Conservation (phyloP, 306 rosid species). For the Corylus heterophylla region DNA sequence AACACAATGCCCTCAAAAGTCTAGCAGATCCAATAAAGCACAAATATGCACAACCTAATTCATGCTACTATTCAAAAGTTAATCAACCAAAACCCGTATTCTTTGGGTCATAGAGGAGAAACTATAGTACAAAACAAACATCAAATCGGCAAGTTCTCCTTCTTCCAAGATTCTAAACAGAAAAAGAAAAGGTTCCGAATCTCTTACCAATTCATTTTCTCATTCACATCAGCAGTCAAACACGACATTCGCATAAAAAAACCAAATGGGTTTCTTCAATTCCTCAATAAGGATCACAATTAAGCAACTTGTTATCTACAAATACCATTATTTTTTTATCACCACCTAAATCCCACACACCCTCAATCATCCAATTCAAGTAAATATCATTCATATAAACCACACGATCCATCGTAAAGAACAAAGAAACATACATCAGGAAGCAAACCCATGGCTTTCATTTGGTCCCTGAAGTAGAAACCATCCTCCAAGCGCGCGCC, state of each 20-base stretch:
- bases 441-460: slow-evolving; percentile 78
- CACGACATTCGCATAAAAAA: not conserved
- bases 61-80: not conserved
- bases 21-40: not conserved
- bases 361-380: not conserved
- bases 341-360: not conserved
- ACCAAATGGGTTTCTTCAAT: not conserved
- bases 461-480: slow-evolving; percentile 74
- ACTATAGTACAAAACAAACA: not conserved
- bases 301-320: not conserved
- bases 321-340: too few relatives aligned
- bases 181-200: too few relatives aligned
- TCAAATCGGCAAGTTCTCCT: not conserved
- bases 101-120: not conserved
- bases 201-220: not conserved
- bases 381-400: not conserved
- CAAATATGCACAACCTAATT: not conserved
- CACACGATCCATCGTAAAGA: not conserved
- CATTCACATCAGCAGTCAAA: not conserved
- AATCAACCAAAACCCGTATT: not conserved
- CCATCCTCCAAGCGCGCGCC: slow-evolving; percentile 77
- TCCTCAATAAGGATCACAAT: not conserved
- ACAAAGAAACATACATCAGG: slow-evolving; percentile 63
- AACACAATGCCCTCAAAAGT: not conserved
- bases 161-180: not conserved